Evolutionary conservation across 73 alveolate genomes (phyloP), one percentile per base, ranked within the genome.

Genomic region (Paraurostyla sp.): DNA sequence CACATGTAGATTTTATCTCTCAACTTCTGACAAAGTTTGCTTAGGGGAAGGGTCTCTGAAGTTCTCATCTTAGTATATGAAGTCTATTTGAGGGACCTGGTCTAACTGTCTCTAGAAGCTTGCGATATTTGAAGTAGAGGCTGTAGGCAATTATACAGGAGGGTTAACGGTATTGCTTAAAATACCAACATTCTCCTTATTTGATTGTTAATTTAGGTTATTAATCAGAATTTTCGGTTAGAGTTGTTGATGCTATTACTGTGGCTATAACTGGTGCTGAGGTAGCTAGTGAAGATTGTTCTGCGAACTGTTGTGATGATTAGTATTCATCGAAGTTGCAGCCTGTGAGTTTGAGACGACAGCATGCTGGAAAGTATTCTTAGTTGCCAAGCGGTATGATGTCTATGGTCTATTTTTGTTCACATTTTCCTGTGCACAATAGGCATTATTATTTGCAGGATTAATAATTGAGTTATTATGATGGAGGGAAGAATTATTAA

Each of bases 401-500:
- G 86, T 73, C 36, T 73, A 50, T 15, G 86, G 86, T 23, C 86
- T 16, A 45, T 73, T 73, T 46, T 73, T 73, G 50, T 73, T 73
- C 11, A 43, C 4, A 30, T 73, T 73, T 48, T 73, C 86, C 23
- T 48, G 49, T 2, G 78, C 51, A 4, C 30, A 36, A 38, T 43
- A 69, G 41, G 29, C 15, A 7, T 13, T 36, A 38, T 16, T 6
- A 20, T 57, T 29, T 29, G 58, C 58, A 18, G 52, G 41, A 7
- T 22, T 38, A 6, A 32, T 73, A 7, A 49, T 45, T 2, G 86
- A 73, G 71, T 23, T 73, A 38, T 65, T 65, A 40, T 65, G 82
- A 65, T 38, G 7, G 2, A 65, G 33, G 4, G 82, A 65, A 33
- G 4, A 38, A 38, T 65, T 65, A 33, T 65, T 33, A 40, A 20